Base-by-base conservation (phyloP, 768 basidiomycete species). In the Tulasnella sp. region DNA sequence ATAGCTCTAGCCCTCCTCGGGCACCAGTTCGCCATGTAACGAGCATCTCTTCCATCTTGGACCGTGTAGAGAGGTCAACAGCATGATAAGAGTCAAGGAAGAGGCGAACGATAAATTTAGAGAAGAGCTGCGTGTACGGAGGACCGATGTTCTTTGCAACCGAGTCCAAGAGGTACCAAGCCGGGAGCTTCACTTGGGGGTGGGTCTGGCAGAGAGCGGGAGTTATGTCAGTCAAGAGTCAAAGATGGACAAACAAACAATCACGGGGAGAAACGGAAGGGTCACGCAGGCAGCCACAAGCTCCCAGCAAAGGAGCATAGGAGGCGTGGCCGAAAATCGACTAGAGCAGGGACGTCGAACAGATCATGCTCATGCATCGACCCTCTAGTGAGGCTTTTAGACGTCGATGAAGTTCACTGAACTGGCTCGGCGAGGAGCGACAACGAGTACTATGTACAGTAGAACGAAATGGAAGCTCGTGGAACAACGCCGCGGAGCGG, bases 31-130 rank as follows among this genome's bases (percentile, higher is more conserved):
- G 89, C 98, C 98, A 99, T 8, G 98, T 97, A 39, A 94, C 86
- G 19, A 99, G 90, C 92, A 99, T 96, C 85, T 99, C 98, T 84
- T 97, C 95, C 94, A 99, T 97, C 86, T 99, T 99, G 84, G 91
- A 90, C 80, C 93, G 92, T 36, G 95, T 97, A 58, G 85, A 86
- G 75, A 91, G 91, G 84, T 98, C 96, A 82, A 98, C 97, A 82
- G 91, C 89, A 71, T 90, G 88, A 86, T 99, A 98, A 39, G 96
- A 92, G 81, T 94, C 91, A 82, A 98, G 87, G 86, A 96, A 99
- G 24, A 97, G 86, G 31, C 91, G 89, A 79, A 93, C 92, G 81
- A 97, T 93, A 84, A 96, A 90, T 14, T 91, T 88, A 16, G 93
- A 89, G 83, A 99, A 96, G 81, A 92, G 90, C 80, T 91, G 91